Evolutionary conservation across 306 rosid species (phyloP).

Genomic region (Astragalus membranaceus): DNA sequence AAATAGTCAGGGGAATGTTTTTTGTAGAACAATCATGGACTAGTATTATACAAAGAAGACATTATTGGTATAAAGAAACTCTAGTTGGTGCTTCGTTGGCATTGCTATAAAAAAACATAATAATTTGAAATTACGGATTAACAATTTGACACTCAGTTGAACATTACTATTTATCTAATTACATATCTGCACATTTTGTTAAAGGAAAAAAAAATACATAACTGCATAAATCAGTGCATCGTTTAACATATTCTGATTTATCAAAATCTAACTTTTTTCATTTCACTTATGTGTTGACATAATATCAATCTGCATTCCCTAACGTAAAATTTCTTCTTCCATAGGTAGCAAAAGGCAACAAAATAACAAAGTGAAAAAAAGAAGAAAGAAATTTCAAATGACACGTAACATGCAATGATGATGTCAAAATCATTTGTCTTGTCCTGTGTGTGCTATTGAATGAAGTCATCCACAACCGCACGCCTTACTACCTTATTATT

Average conservation of each 20-base stretch:
- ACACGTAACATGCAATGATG: not conserved
- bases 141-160: too few species aligned
- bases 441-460: slow-evolving; percentile 15
- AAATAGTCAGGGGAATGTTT: not conserved
- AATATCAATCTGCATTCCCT: not conserved
- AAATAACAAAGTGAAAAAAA: not conserved
- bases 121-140: too few species aligned
- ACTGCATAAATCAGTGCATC: too few species aligned
- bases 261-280: too few species aligned
- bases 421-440: slow-evolving; percentile 24
- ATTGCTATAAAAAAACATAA: too few species aligned
- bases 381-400: not conserved
- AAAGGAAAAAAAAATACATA: too few species aligned
- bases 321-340: not conserved
- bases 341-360: not conserved
- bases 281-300: too few species aligned
- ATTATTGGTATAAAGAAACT: not conserved
- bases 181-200: too few species aligned
- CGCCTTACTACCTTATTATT: slow-evolving; percentile 17
- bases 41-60: not conserved
- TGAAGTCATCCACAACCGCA: slow-evolving; percentile 16
- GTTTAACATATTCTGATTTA: too few species aligned
- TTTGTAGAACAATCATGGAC: not conserved
- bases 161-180: too few species aligned
- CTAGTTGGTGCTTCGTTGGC: too few species aligned